Conservation (phyloP, 371 early-diverging fungal genomes). For the Massospora cicadina region DNA sequence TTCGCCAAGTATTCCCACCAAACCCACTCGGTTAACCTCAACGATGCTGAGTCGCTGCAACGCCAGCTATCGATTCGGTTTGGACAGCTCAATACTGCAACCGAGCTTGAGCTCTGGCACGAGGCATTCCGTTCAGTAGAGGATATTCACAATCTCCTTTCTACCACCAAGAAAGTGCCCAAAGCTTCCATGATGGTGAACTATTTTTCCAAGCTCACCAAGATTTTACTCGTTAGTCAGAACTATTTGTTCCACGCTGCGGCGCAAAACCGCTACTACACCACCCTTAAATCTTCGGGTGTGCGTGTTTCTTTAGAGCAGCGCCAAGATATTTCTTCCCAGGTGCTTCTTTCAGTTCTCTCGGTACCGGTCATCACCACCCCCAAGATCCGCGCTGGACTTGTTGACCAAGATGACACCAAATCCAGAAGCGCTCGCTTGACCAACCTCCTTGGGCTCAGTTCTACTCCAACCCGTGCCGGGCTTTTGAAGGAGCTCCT, state of each 20-base stretch:
- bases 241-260: constrained; percentile 96
- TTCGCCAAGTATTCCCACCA: constrained; percentile 85
- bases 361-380: constrained; percentile 76
- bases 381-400: constrained; percentile 45
- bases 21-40: constrained; percentile 79
- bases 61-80: constrained; percentile 90
- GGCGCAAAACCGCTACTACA: constrained; percentile 85
- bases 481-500: constrained; percentile 67
- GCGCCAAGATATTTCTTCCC: constrained; percentile 68
- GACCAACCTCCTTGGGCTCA: constrained; percentile 69
- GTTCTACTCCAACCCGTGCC: constrained; percentile 72
- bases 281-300: constrained; percentile 52
- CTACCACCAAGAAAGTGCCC: constrained; percentile 77
- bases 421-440: constrained; percentile 75
- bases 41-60: constrained; percentile 89
- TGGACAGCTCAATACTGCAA: constrained; percentile 83
- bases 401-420: constrained; percentile 60
- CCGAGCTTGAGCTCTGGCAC: constrained; percentile 95
- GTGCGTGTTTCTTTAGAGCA: constrained; percentile 47
- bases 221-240: constrained; percentile 86
- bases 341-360: constrained; percentile 80
- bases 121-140: constrained; percentile 93
- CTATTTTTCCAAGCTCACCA: constrained; percentile 92
- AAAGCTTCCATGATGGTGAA: constrained; percentile 88
- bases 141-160: constrained; percentile 87